Evolutionary conservation across 2,329 filamentous ascomycete species (phyloP), one percentile per base, ranked within the genome.

Genomic region (Aaosphaeria arxii): DNA sequence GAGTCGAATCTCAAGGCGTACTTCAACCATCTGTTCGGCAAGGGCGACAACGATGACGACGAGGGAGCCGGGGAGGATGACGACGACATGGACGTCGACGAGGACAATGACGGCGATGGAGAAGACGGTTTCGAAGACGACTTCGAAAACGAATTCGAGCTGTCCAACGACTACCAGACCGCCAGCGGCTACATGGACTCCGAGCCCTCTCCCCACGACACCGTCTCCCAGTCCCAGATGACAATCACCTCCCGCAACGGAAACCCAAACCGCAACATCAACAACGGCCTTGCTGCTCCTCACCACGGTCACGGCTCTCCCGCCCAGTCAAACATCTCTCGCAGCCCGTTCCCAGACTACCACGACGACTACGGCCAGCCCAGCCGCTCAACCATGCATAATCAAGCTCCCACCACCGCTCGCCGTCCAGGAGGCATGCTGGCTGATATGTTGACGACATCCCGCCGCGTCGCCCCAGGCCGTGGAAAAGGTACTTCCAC

Each of bases 51-150:
- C 13, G 39, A 40, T 2, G 44, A 43, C n/a, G 48, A 52, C 7
- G 55, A 43, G 5, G 43, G 35, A 13, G 29, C 30, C 2, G 40
- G 46, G 24, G 45, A 49, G 2, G 46, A 50, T 7, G 48, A 47
- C 13, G 44, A 53, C 0, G 38, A 50, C 31, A 11, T 13, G 30
- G 29, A 44, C 4, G 17, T 46, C 11, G 42, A 40, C 2, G 49
- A 50, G n/a, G 45, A 44, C 17, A 28, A 40, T 4, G 39, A 40
- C 11, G 24, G 39, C 2, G 7, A 11, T 3, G 11, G 7, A 7
- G 24, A 11, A 7, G 39, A 24, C 24, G 11, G 4, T 4, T 40
- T 7, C 11, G 24, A 28, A 13, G 39, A 40, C 7, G 39, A 40
- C 7, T 24, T 24, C 17, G 39, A 40, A 3, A 17, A n/a, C 17